Conservation (phyloP, 2,329 filamentous ascomycete species). For the Phaeoacremonium minimum region DNA sequence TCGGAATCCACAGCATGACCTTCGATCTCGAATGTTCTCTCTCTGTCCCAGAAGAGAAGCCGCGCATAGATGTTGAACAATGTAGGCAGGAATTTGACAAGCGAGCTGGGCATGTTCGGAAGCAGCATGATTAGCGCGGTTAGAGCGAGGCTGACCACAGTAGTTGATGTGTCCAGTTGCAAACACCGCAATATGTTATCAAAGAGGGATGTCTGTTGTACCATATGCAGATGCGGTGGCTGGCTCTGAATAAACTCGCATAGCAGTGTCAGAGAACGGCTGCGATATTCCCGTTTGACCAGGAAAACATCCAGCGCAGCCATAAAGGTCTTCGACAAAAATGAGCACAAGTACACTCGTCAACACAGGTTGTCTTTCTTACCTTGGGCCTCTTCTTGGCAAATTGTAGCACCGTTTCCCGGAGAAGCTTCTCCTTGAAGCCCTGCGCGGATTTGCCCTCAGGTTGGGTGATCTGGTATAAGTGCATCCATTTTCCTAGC, state of each 20-base stretch:
- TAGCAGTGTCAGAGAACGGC: slow-evolving; percentile 61
- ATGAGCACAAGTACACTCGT: slow-evolving; percentile 3
- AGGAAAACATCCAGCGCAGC: slow-evolving; percentile 61
- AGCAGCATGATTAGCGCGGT: slow-evolving; percentile 77
- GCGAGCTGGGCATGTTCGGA: slow-evolving; percentile 71
- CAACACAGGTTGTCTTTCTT: slow-evolving; percentile 2
- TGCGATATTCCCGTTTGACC: slow-evolving; percentile 58
- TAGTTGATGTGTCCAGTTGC: slow-evolving; percentile 73
- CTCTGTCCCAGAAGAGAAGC: slow-evolving; percentile 72
- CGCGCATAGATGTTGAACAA: slow-evolving; percentile 80
- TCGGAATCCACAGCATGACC: slow-evolving; percentile 33
- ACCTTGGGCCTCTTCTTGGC: slow-evolving; percentile 66
- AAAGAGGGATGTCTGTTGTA: slow-evolving; percentile 69
- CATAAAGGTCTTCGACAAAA: slow-evolving; percentile 54
- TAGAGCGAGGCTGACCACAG: slow-evolving; percentile 69
- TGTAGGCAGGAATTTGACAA: slow-evolving; percentile 64
- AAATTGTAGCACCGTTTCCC: slow-evolving; percentile 49
- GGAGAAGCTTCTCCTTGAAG: slow-evolving; percentile 45
- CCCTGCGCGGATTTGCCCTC: slow-evolving; percentile 30
- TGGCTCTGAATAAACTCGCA: slow-evolving; percentile 70
- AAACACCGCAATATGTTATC: slow-evolving; percentile 68
- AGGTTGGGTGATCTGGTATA: slow-evolving; percentile 28
- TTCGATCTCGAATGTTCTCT: slow-evolving; percentile 35
- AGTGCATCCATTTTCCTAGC: slow-evolving; percentile 53
- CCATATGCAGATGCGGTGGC: slow-evolving; percentile 73